These are phyloP conservation scores for Bruguiera hainesii DNA, from an alignment of 441 rosid genomes.

Conservation along the genomic window DNA sequence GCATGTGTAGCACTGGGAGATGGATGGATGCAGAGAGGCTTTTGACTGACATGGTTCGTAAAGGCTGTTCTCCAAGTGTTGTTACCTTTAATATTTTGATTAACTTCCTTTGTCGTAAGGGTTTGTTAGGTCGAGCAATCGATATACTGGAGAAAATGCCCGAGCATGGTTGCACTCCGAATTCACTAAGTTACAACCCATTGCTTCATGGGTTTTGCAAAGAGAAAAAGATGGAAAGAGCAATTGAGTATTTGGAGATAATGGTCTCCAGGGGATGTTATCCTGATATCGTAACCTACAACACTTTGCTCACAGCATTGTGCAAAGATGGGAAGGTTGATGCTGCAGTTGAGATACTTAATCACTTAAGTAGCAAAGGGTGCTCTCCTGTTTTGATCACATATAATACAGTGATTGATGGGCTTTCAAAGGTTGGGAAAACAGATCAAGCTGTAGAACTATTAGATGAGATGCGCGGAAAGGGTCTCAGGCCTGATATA, in stretches of 20 bases:
- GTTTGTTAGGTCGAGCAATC: conserved; percentile 76
- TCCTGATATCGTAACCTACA: conserved; percentile 91
- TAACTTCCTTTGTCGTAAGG: conserved; percentile 76
- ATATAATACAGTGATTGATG: conserved; percentile 79
- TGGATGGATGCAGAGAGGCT: conserved; percentile 90
- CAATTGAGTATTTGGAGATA: conserved; percentile 69
- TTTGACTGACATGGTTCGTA: conserved; percentile 61
- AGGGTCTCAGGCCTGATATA: conserved; percentile 79
- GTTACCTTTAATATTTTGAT: conserved; percentile 87
- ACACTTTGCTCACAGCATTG: conserved; percentile 80
- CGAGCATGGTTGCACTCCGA: conserved; percentile 68
- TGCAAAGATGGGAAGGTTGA: conserved; percentile 89
- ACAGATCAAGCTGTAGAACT: conserved; percentile 68
- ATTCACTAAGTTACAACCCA: conserved; percentile 76
- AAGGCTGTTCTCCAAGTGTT: conserved; percentile 78
- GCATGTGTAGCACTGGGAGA: conserved; percentile 84
- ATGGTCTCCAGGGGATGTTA: conserved; percentile 87
- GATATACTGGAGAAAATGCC: conserved; percentile 84
- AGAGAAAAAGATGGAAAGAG: conserved; percentile 87
- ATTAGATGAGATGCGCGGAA: conserved; percentile 64
- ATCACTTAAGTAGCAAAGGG: conserved; percentile 64
- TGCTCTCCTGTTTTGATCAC: conserved; percentile 79
- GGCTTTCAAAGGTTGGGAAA: conserved; percentile 77
- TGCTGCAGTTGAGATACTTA: conserved; percentile 76
- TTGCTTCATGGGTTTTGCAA: conserved; percentile 82